A percentile compares a stretch with the other conserved stretches of the same genome.
These are phyloP conservation scores for Alternaria hordeiaustralica DNA, from an alignment of 2,329 filamentous ascomycete genomes.

Conservation along the genomic window DNA sequence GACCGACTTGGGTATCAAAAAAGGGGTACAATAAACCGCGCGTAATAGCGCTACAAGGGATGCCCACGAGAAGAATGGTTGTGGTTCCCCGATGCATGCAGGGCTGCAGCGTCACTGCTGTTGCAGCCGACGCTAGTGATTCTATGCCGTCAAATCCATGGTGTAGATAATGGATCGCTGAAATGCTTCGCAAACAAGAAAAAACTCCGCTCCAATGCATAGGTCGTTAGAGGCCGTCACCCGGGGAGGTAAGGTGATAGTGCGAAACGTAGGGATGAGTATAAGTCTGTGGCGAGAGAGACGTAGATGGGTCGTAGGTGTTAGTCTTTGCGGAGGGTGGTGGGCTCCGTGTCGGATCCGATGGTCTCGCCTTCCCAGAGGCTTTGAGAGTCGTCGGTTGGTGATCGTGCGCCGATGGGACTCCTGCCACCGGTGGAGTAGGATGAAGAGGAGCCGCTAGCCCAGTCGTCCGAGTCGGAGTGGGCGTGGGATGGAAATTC, in stretches of 20 bases:
- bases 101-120: conserved; percentile 11
- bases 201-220: conserved; percentile 47
- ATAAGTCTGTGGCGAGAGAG: conserved; percentile 18
- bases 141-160: conserved; percentile 32
- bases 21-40: conserved; percentile 23
- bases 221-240: conserved; percentile 44
- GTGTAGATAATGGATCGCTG: conserved; percentile 33
- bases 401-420: conserved; percentile 54
- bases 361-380: conserved; percentile 65
- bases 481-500: conserved; percentile 58
- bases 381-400: conserved; percentile 63
- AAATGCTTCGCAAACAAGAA: conserved; percentile 46
- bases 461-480: conserved; percentile 86
- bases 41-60: conserved; percentile 17
- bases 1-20: conserved; percentile 47
- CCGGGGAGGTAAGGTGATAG: conserved; percentile 21
- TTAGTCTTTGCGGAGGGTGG: conserved; percentile 31
- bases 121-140: conserved; percentile 22
- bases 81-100: conserved; percentile 13
- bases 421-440: conserved; percentile 71
- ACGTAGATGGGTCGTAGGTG: conserved; percentile 7
- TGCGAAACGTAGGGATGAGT: conserved; percentile 33
- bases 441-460: conserved; percentile 80
- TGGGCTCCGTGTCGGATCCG: conserved; percentile 53
- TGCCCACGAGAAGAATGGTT: conserved; percentile 15